These are phyloP conservation scores for Saturnispora gosingensis DNA, from an alignment of 805 yeast species.

Conservation along the genomic window DNA sequence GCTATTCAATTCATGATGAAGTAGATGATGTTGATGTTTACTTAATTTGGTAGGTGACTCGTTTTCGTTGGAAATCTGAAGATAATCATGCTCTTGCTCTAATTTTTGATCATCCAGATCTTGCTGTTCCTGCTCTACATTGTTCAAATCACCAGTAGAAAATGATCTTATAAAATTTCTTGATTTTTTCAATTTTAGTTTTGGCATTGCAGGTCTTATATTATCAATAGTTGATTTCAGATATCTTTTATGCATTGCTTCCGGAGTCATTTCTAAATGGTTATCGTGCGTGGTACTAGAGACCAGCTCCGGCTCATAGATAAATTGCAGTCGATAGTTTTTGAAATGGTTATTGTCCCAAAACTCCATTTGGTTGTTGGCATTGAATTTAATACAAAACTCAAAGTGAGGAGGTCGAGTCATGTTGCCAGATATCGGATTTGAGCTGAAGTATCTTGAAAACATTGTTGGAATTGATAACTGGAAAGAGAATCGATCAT, in stretches of 20 bases:
- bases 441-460: constrained; percentile 18
- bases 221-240: background rate
- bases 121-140: background rate
- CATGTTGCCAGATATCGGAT: constrained; percentile 14
- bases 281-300: background rate
- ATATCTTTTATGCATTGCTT: constrained; percentile 1
- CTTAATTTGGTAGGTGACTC: background rate
- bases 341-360: constrained; percentile 69
- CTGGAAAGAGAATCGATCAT: constrained; percentile 65
- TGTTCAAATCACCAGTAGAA: constrained; percentile 1
- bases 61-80: background rate
- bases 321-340: constrained; percentile 47
- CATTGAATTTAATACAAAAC: constrained; percentile 50
- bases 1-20: background rate
- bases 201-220: background rate
- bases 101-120: background rate
- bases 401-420: constrained; percentile 17
- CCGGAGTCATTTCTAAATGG: background rate
- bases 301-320: constrained; percentile 3
- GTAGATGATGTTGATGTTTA: background rate
- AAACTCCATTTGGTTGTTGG: constrained; percentile 37
- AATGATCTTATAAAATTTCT: constrained; percentile 17
- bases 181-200: constrained; percentile 18
- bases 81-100: background rate
- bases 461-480: constrained; percentile 41